Percentiles rank a stretch among this genome's conserved stretches.
Conservation (phyloP, 2,329 filamentous ascomycete genomes). For the Dothideomycetes sp. region DNA sequence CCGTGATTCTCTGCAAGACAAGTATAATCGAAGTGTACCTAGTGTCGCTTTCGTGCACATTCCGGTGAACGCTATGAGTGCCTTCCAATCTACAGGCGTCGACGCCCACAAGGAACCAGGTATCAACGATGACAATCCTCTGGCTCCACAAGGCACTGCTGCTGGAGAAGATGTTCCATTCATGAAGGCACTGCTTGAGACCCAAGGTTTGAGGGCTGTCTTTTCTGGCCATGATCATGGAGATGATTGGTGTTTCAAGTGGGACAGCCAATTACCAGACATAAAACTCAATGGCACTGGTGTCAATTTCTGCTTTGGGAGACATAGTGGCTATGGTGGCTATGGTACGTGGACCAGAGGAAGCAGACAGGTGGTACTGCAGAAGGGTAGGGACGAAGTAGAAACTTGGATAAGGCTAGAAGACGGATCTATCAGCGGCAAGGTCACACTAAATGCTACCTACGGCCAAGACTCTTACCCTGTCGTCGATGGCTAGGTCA, state of each 20-base stretch:
- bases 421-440: conserved; percentile 21
- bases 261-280: conserved; percentile 20
- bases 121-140: conserved; percentile 36
- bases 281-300: conserved; percentile 25
- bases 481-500: conserved; percentile 12
- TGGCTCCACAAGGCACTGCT: conserved; percentile 31
- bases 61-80: conserved; percentile 35
- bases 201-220: conserved; percentile 46
- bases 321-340: conserved; percentile 19
- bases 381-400: conserved; percentile 13
- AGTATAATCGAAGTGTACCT: conserved; percentile 33
- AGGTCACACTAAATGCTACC: conserved; percentile 24
- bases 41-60: conserved; percentile 50
- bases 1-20: conserved; percentile 21
- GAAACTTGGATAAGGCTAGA: conserved; percentile 28
- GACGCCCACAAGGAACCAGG: conserved; percentile 35
- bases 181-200: conserved; percentile 51
- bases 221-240: conserved; percentile 60
- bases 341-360: conserved; percentile 27
- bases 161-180: conserved; percentile 49
- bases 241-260: conserved; percentile 27
- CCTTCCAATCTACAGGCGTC: conserved; percentile 36
- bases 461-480: conserved; percentile 24
- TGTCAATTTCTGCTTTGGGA: conserved; percentile 26
- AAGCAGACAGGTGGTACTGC: conserved; percentile 22